Conservation (phyloP, 2,329 filamentous ascomycete species). For the Diaporthe humulicola region DNA sequence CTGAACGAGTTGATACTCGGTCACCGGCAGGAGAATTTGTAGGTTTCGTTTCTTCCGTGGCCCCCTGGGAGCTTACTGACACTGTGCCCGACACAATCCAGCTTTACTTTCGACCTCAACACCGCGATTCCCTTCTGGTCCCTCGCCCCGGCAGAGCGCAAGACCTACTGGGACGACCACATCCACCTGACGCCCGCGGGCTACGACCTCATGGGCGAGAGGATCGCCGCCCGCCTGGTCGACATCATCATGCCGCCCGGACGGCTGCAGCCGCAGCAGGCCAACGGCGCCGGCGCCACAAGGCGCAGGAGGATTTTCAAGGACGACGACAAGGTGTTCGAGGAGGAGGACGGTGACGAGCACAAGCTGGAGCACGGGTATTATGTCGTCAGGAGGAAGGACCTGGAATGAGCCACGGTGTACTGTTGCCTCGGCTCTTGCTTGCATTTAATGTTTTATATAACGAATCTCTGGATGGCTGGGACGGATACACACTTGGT, state of each 20-base stretch:
- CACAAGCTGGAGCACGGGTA: constrained; percentile 64
- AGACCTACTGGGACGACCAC: constrained; percentile 71
- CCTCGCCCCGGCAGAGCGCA: constrained; percentile 60
- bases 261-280: constrained; percentile 52
- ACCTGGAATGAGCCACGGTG: constrained; percentile 58
- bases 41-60: constrained; percentile 44
- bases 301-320: constrained; percentile 47
- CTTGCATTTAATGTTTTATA: background rate
- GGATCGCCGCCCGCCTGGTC: constrained; percentile 66
- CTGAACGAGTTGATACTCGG: constrained; percentile 64
- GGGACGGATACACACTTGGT: background rate
- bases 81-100: constrained; percentile 46
- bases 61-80: background rate
- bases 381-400: constrained; percentile 65
- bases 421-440: background rate
- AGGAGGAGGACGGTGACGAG: constrained; percentile 65
- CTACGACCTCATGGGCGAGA: constrained; percentile 73
- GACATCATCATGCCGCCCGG: constrained; percentile 55
- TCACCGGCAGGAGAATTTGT: constrained; percentile 64
- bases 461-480: background rate
- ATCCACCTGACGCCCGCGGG: constrained; percentile 70
- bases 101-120: constrained; percentile 69
- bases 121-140: constrained; percentile 66
- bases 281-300: constrained; percentile 42
- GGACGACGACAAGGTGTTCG: constrained; percentile 58